A percentile compares a stretch with the other conserved stretches of the same genome.
Conservation (phyloP, 2,329 filamentous ascomycete species). For the Aspergillus sp. region DNA sequence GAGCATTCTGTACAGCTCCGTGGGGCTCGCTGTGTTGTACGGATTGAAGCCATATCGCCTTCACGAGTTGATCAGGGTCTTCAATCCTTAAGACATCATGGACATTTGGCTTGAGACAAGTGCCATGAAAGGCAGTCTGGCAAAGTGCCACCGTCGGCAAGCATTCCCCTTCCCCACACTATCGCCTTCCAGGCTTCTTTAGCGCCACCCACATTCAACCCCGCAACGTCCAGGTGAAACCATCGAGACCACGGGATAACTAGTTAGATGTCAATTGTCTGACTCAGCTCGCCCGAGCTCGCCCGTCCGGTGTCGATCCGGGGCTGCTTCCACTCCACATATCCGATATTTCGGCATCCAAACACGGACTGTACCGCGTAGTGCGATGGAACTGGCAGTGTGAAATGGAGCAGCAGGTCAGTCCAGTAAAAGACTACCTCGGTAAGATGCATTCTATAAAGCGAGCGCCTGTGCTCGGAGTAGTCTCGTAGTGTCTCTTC, state of each 20-base stretch:
- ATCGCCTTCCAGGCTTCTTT: background rate
- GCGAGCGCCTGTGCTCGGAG: background rate
- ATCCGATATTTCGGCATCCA: background rate
- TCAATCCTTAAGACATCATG: too few species aligned
- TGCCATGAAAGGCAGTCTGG: too few species aligned
- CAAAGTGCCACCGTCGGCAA: too few species aligned
- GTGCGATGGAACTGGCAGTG: background rate
- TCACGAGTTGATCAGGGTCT: background rate
- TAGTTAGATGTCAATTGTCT: background rate
- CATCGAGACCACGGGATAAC: too few species aligned
- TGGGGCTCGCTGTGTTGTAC: background rate
- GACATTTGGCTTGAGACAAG: too few species aligned
- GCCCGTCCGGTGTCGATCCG: background rate
- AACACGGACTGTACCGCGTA: too few species aligned
- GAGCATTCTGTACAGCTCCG: constrained; percentile 13
- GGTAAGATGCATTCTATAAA: background rate
- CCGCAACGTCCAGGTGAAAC: background rate
- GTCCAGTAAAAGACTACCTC: background rate
- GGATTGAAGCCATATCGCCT: background rate
- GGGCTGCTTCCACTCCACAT: background rate
- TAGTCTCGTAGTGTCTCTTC: background rate
- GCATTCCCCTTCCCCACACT: background rate
- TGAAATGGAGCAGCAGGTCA: background rate
- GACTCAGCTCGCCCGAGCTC: background rate
- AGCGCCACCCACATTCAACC: background rate